Percentiles rank a stretch among this genome's conserved stretches.
Evolutionary conservation across 2,329 filamentous ascomycete species (phyloP).

Genomic region (Mariannaea sp.): DNA sequence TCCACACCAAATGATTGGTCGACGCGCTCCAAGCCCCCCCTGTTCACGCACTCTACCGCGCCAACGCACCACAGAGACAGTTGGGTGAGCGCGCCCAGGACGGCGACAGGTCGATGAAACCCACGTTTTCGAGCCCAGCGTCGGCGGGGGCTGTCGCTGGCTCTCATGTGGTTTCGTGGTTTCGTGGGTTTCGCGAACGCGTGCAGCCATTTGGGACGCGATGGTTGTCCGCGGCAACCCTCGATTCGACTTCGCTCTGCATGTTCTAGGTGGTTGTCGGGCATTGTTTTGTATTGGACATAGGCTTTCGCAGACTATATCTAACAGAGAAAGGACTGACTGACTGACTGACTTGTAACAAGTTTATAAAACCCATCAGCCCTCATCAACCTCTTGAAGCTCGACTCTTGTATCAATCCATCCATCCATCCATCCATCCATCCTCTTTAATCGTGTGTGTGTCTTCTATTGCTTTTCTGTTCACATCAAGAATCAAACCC

Average conservation of each 20-base stretch:
- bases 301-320: too few relatives aligned
- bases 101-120: conserved; percentile 18
- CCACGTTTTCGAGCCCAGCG: conserved; percentile 9
- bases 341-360: too few relatives aligned
- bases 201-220: conserved; percentile 10
- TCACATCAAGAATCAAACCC: neutral
- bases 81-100: conserved; percentile 9
- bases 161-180: conserved; percentile 34
- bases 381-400: neutral
- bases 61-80: conserved; percentile 17
- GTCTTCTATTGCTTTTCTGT: neutral
- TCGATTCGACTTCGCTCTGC: too few relatives aligned
- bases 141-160: neutral
- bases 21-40: conserved; percentile 12
- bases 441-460: conserved; percentile 6
- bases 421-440: neutral
- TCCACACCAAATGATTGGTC: conserved; percentile 20
- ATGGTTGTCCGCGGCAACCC: conserved; percentile 21
- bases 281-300: too few relatives aligned
- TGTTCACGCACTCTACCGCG: conserved; percentile 8
- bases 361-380: neutral
- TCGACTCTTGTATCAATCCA: neutral
- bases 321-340: too few relatives aligned
- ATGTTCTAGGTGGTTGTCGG: too few relatives aligned
- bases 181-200: too few relatives aligned